Evolutionary conservation across 1,139 yeast genomes (phyloP).

Genomic region (Lodderomyces elongisporus): DNA sequence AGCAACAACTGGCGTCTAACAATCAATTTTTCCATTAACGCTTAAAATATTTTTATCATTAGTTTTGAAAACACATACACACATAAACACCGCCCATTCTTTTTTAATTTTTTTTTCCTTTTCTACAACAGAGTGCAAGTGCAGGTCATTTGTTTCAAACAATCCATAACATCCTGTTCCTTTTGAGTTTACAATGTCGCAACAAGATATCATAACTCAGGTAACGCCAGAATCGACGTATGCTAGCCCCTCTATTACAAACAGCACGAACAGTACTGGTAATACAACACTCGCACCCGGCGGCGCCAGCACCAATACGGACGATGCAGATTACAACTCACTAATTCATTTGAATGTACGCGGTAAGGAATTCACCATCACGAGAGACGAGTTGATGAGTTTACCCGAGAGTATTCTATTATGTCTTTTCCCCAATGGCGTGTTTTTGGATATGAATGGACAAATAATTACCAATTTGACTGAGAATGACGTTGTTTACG

Average conservation of each 20-base stretch:
- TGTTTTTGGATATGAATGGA: conserved; percentile 69
- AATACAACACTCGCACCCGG: conserved; percentile 15
- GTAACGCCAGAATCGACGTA: conserved; percentile 44
- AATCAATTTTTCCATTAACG: too few relatives aligned
- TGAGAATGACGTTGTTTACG: conserved; percentile 71
- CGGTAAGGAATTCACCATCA: conserved; percentile 60
- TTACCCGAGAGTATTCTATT: conserved; percentile 85
- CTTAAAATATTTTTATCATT: too few relatives aligned
- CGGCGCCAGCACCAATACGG: conserved; percentile 6
- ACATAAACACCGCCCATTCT: too few relatives aligned
- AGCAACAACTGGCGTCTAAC: too few relatives aligned
- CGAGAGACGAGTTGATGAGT: conserved; percentile 85
- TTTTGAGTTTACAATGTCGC: conserved; percentile 11
- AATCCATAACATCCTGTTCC: too few relatives aligned
- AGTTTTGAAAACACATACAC: too few relatives aligned
- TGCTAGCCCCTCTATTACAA: conserved; percentile 7
- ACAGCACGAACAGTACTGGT: conserved; percentile 6
- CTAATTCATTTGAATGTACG: conserved; percentile 64
- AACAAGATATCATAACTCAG: conserved; percentile 53
- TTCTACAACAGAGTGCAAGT: too few relatives aligned
- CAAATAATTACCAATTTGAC: conserved; percentile 72
- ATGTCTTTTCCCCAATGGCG: conserved; percentile 87
- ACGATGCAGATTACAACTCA: conserved; percentile 51
- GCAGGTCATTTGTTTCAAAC: too few relatives aligned
- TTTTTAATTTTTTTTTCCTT: too few relatives aligned